phyloP scores from a whole-genome alignment of 148 eudicot genomes.

The Limonium bicolor region DNA sequence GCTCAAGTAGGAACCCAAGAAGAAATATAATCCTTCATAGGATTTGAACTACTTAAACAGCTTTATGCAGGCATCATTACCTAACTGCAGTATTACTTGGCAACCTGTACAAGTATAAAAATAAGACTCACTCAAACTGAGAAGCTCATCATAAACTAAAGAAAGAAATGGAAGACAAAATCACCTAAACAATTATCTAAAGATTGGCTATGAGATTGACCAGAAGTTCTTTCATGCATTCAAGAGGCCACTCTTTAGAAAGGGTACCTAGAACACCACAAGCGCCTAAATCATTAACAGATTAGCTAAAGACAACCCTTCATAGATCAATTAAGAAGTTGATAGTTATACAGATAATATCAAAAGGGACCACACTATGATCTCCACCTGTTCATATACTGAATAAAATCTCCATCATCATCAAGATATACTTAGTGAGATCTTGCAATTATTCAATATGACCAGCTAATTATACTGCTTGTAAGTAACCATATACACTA shows the following conservation, averaged over 20 bases:
- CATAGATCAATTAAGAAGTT: not conserved
- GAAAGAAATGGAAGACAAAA: not conserved
- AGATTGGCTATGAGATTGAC: constrained; percentile 91
- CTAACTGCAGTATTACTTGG: constrained; percentile 94
- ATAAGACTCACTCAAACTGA: constrained; percentile 1
- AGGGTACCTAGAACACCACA: constrained; percentile 94
- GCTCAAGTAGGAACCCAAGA: constrained; percentile 88
- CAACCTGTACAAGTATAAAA: constrained; percentile 45
- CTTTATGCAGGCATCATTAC: constrained; percentile 77
- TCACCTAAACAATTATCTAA: constrained; percentile 98
- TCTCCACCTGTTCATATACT: too few species aligned
- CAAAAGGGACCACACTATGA: too few species aligned
- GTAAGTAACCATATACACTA: too few species aligned
- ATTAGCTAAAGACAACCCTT: not conserved
- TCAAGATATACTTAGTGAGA: too few species aligned
- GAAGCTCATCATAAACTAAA: too few species aligned
- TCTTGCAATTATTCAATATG: too few species aligned
- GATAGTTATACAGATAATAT: too few species aligned
- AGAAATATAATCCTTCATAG: constrained; percentile 89
- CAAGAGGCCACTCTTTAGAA: constrained; percentile 91
- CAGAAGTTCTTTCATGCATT: constrained; percentile 95
- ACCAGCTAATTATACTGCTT: too few species aligned
- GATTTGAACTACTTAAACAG: constrained; percentile 95
- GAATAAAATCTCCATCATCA: too few species aligned
- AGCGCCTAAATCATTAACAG: constrained; percentile 22